A percentile compares a stretch with the other conserved stretches of the same genome.
Conservation (phyloP, 768 basidiomycete species). For the Rhizopogon vesiculosus region DNA sequence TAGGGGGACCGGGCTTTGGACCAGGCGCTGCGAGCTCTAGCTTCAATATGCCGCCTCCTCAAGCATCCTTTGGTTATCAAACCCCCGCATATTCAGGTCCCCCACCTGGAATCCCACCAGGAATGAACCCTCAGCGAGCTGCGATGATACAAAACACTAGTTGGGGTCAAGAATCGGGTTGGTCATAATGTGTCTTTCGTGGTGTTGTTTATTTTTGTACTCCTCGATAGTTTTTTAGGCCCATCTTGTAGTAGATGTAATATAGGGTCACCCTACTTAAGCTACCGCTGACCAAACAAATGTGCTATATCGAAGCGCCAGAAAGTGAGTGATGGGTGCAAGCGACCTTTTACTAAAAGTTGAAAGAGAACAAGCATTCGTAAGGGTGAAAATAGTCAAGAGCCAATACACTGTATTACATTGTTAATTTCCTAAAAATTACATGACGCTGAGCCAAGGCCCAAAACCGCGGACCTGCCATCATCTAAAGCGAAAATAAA, state of each 20-base stretch:
- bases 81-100: conserved; percentile 44
- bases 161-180: conserved; percentile 32
- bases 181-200: conserved; percentile 18
- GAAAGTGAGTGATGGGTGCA: too few species aligned
- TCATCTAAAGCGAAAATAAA: too few species aligned
- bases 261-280: conserved; percentile 2
- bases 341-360: too few species aligned
- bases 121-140: conserved; percentile 65
- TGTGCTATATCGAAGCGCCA: too few species aligned
- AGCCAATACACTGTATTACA: too few species aligned
- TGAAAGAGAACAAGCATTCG: too few species aligned
- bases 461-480: too few species aligned
- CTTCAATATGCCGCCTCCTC: conserved; percentile 25
- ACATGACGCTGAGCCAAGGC: too few species aligned
- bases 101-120: conserved; percentile 43
- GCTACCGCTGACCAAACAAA: too few species aligned
- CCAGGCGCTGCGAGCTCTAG: conserved; percentile 21
- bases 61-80: conserved; percentile 36
- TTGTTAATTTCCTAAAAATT: too few species aligned
- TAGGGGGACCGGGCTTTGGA: conserved; percentile 32
- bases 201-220: conserved; percentile 11
- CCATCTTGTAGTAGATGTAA: conserved; percentile 21
- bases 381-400: too few species aligned
- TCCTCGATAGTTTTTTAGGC: conserved; percentile 8
- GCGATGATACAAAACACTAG: conserved; percentile 55